phyloP scores from a whole-genome alignment of 768 basidiomycete genomes.

The Trametes gibbosa region DNA sequence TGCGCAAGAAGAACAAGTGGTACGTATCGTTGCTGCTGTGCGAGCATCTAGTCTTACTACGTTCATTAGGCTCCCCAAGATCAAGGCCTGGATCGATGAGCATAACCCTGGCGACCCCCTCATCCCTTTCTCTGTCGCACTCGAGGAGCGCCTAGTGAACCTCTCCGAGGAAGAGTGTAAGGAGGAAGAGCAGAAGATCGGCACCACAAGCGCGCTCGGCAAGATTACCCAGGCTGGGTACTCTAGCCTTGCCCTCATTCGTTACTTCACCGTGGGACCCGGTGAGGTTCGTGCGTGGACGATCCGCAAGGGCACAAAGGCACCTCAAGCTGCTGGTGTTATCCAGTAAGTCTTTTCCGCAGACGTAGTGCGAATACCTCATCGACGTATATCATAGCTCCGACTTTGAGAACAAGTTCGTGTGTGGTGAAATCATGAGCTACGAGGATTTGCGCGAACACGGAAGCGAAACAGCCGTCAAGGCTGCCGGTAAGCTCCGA shows the following conservation, averaged over 20 bases:
- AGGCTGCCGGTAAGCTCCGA: conserved; percentile 90
- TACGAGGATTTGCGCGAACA: conserved; percentile 89
- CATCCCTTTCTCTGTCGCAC: conserved; percentile 94
- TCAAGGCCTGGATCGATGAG: conserved; percentile 97
- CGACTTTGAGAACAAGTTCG: conserved; percentile 97
- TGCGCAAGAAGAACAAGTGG: conserved; percentile 99
- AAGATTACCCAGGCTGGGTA: conserved; percentile 98
- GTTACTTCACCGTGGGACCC: conserved; percentile 97
- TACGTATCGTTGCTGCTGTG: conserved; percentile 26
- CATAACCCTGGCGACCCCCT: conserved; percentile 95
- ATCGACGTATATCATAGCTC: conserved; percentile 47
- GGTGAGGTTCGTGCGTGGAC: conserved; percentile 99
- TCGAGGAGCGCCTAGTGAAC: conserved; percentile 82
- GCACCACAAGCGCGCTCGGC: conserved; percentile 71
- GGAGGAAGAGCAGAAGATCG: conserved; percentile 74
- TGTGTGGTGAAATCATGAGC: conserved; percentile 96
- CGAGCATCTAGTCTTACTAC: not conserved
- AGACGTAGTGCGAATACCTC: not conserved
- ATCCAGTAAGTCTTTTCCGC: conserved; percentile 69
- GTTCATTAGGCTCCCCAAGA: conserved; percentile 76
- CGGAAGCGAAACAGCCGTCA: conserved; percentile 87
- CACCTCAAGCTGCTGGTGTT: conserved; percentile 96
- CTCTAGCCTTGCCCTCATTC: conserved; percentile 84
- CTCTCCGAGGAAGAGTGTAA: conserved; percentile 67
- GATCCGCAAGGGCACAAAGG: conserved; percentile 89